Evolutionary conservation across 2,329 filamentous ascomycete genomes (phyloP), one percentile per base, ranked within the genome.

Genomic region (Paracoccidioides brasiliensis): DNA sequence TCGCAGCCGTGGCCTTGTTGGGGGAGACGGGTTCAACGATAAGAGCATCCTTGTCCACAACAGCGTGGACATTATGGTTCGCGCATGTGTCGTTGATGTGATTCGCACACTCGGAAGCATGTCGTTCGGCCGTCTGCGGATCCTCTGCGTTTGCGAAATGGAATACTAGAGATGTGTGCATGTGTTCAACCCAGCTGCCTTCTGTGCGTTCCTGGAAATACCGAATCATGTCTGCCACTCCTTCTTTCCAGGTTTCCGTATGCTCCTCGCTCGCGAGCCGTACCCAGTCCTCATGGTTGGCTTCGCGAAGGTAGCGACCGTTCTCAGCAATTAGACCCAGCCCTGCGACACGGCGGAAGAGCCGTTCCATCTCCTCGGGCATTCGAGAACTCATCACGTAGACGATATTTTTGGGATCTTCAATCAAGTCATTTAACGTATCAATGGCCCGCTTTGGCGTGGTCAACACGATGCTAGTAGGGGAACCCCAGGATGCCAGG

Each of bases 21-120:
- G 86, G 94, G 66, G 90, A 84, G 44, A 86, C 79, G 4, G 89
- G 86, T 68, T 95, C 90, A 14, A 96, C 88, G 9, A 90, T 78
- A 52, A 97, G 83, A 44, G 84, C 86, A 37, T 88, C 83, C 56
- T 93, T 87, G 12, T 88, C 76, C 1, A 87, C 85, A 15, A 95
- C 81, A 4, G 91, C 91, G 65, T 90, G 88, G 4, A 97, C 86
- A 37, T 83, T 80, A 70, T 94, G 88, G 55, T 80, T 81, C 66
- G 89, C 85, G 67, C 90, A 95, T 0, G 89, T 87, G 66, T 95
- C 90, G 66, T 97, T 97, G 76, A 97, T 93, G 64, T 96, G 90
- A 59, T 88, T 90, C 0, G 89, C 89, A 65, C 90, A 95, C 67
- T 97, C 91, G 22, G 85, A 86, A 0, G 90, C 91, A 64, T 90